Evolutionary conservation across 495 filamentous ascomycete species (phyloP).

Genomic region (Aspergillus bridgeri): DNA sequence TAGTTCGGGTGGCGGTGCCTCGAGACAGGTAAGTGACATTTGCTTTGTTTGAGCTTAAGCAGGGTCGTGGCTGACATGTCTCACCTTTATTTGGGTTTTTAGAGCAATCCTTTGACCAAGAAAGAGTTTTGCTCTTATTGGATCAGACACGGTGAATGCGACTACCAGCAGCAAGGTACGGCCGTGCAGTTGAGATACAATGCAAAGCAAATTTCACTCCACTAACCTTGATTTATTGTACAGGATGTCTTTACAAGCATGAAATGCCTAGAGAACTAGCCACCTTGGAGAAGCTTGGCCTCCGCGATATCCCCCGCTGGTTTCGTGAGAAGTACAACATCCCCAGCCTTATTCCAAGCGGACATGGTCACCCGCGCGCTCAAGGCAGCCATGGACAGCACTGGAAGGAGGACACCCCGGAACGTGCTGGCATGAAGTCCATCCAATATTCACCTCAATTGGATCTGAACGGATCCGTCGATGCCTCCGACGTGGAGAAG

Average conservation of each 20-base stretch:
- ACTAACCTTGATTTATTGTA: slow-evolving; percentile 8
- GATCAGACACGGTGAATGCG: slow-evolving; percentile 79
- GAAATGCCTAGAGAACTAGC: slow-evolving; percentile 68
- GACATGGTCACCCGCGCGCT: slow-evolving; percentile 16
- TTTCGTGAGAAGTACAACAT: slow-evolving; percentile 46
- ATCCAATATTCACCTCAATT: slow-evolving; percentile 23
- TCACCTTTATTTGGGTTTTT: slow-evolving; percentile 10
- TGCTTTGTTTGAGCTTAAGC: neutral
- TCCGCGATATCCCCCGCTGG: slow-evolving; percentile 55
- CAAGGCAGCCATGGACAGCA: slow-evolving; percentile 10
- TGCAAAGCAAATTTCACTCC: neutral
- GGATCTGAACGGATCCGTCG: slow-evolving; percentile 10
- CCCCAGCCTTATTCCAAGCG: slow-evolving; percentile 23
- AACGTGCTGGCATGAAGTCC: slow-evolving; percentile 14
- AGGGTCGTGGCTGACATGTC: neutral
- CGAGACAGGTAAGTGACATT: slow-evolving; percentile 20
- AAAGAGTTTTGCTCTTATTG: slow-evolving; percentile 87
- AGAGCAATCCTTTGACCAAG: slow-evolving; percentile 27
- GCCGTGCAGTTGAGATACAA: neutral
- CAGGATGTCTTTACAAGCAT: slow-evolving; percentile 78
- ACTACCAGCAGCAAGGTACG: slow-evolving; percentile 70
- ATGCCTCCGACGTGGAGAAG: slow-evolving; percentile 12
- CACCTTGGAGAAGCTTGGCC: slow-evolving; percentile 61
- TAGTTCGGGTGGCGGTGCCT: slow-evolving; percentile 2
- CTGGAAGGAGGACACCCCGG: slow-evolving; percentile 16